Evolutionary conservation across 495 filamentous ascomycete species (phyloP).

Genomic region (Tetracladium setigerum): DNA sequence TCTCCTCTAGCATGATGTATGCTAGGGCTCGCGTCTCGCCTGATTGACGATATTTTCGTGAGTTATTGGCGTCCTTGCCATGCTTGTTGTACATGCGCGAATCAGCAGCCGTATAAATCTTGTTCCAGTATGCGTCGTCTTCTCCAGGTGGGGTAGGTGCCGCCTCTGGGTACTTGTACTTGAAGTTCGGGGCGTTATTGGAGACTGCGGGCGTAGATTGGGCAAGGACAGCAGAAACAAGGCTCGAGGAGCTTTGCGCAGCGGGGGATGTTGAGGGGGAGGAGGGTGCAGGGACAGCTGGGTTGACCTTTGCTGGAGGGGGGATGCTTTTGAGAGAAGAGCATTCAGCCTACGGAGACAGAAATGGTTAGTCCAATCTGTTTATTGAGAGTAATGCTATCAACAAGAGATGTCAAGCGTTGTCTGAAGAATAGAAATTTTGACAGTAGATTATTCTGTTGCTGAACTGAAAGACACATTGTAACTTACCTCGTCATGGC

Average conservation of each 20-base stretch:
- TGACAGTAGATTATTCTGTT: too few species aligned
- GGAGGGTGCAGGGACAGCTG: neutral
- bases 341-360: too few species aligned
- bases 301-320: neutral
- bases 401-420: too few species aligned
- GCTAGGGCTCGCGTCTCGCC: conserved; percentile 17
- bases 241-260: neutral
- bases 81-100: conserved; percentile 17
- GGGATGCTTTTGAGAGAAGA: too few species aligned
- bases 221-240: neutral
- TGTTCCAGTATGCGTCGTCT: conserved; percentile 18
- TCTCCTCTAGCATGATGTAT: conserved; percentile 10
- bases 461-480: too few species aligned
- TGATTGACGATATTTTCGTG: conserved; percentile 8
- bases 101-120: conserved; percentile 19
- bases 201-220: neutral
- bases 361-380: too few species aligned
- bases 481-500: too few species aligned
- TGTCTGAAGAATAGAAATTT: too few species aligned
- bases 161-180: conserved; percentile 20
- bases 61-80: conserved; percentile 13
- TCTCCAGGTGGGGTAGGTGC: conserved; percentile 16
- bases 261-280: neutral
- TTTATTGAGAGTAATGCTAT: too few species aligned
- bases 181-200: conserved; percentile 11